Evolutionary conservation across 2,329 filamentous ascomycete species (phyloP).

Genomic region (Thermothelomyces thermophilus): DNA sequence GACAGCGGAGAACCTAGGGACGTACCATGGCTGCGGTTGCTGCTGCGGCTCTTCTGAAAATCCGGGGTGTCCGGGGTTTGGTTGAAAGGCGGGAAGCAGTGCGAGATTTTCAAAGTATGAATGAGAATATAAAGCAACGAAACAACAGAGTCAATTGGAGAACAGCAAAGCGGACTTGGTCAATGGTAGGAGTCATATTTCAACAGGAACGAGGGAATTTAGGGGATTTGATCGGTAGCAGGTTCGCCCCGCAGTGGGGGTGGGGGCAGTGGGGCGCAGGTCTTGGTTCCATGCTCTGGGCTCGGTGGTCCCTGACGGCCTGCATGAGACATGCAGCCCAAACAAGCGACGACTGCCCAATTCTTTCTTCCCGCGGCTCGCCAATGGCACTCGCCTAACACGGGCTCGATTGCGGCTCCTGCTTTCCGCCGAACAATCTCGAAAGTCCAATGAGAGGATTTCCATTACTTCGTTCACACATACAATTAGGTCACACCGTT

Average conservation of each 20-base stretch:
- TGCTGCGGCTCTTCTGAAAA: constrained; percentile 3
- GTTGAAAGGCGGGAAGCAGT: background rate
- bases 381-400: background rate
- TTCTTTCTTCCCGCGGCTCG: background rate
- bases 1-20: background rate
- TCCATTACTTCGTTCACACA: no score
- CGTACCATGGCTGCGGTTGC: constrained; percentile 12
- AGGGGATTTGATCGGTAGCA: constrained; percentile 16
- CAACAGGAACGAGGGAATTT: constrained; percentile 6
- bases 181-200: constrained; percentile 7
- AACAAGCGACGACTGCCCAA: no score
- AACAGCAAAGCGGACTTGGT: constrained; percentile 2
- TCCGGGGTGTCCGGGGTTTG: constrained; percentile 1
- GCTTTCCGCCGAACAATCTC: no score
- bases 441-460: no score
- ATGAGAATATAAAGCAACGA: background rate
- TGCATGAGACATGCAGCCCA: no score
- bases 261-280: constrained; percentile 9
- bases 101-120: background rate
- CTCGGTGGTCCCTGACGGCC: background rate
- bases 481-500: no score
- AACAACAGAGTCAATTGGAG: constrained; percentile 6
- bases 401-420: background rate
- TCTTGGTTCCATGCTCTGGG: background rate
- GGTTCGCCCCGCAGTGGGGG: constrained; percentile 10